A percentile compares a stretch with the other conserved stretches of the same genome.
Evolutionary conservation across 2,329 filamentous ascomycete genomes (phyloP).

Genomic region (Colletotrichum echinochloae): DNA sequence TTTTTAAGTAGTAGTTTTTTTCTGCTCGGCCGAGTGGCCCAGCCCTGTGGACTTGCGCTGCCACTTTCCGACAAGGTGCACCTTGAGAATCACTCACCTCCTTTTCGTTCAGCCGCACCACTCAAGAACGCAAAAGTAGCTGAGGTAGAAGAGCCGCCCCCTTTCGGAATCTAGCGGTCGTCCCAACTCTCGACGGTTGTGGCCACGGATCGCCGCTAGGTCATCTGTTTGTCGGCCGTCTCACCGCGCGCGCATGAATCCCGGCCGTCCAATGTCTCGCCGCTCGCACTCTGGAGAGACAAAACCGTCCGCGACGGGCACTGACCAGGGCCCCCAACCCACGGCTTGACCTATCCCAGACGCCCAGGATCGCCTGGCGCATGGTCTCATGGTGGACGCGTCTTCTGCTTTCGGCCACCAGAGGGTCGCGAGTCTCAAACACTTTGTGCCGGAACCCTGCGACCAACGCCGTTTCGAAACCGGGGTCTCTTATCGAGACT

Average conservation of each 20-base stretch:
- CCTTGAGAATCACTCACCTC: constrained; percentile 26
- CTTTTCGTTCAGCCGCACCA: constrained; percentile 4
- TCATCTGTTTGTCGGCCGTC: constrained; percentile 34
- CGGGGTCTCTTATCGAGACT: constrained; percentile 24
- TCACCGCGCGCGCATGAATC: constrained; percentile 29
- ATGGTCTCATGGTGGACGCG: constrained; percentile 15
- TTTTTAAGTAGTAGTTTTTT: too few species aligned
- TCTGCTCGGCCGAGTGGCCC: constrained; percentile 17
- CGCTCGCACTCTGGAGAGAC: constrained; percentile 15
- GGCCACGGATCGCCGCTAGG: constrained; percentile 24
- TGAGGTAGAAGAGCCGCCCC: neutral
- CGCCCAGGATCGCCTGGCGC: constrained; percentile 23
- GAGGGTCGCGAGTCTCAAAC: constrained; percentile 50
- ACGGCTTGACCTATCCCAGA: constrained; percentile 36
- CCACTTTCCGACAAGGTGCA: neutral
- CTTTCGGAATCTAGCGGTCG: constrained; percentile 4
- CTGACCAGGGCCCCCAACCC: constrained; percentile 30
- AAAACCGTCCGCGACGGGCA: constrained; percentile 34
- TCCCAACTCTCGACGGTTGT: constrained; percentile 12
- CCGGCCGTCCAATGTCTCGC: constrained; percentile 27
- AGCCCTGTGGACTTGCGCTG: constrained; percentile 35
- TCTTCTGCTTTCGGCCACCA: neutral
- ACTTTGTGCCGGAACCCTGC: constrained; percentile 47
- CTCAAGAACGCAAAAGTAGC: constrained; percentile 11
- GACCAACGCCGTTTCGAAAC: constrained; percentile 49